Evolutionary conservation across 179 eudicot species (phyloP), one percentile per base, ranked within the genome.

Genomic region (Gypsophila paniculata): DNA sequence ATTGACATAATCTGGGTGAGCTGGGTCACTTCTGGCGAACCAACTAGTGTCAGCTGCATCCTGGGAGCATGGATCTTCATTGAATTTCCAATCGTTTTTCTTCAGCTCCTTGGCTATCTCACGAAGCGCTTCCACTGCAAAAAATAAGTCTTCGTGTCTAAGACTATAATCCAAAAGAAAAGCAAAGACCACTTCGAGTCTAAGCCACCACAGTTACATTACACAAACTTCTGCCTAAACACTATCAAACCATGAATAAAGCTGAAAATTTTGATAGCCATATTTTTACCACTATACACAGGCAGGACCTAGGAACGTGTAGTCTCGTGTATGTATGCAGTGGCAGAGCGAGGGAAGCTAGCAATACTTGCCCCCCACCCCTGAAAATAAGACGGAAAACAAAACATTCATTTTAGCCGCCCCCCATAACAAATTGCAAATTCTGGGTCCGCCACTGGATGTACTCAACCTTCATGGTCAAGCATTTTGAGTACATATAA

Each of bases 91-190:
- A 68, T 83, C 85, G 8, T 51, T 76, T 77, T 85, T 86, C 32
- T 88, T 84, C 78, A 88, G 29, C 65, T 86, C 81, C 39, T 72
- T 63, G 34, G 85, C 88, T 49, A 88, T 88, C 23, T 86, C 88
- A 53, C 51, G 64, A 44, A 88, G 88, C 63, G 82, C 84, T 54
- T 71, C 22, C 74, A 83, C 90, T 88, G 88, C 73, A 79, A 25
- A 74, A 36, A 65, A 2, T 10, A 66, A 65, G 3, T 48, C 64
- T 36, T 72, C 39, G 51, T 52, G 48, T n/a, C n/a, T 32, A 51
- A 26, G 61, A 53, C 62, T 32, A 68, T 6, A 49, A 52, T 8
- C 13, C 57, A 23, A 53, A 65, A 42, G 8, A 46, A 15, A 46
- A 2, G 57, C 32, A 65, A 23, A 65, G 29, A 34, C 17, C 32